Base-by-base conservation (phyloP, 2,329 filamentous ascomycete species). In the Colletotrichum magnum region DNA sequence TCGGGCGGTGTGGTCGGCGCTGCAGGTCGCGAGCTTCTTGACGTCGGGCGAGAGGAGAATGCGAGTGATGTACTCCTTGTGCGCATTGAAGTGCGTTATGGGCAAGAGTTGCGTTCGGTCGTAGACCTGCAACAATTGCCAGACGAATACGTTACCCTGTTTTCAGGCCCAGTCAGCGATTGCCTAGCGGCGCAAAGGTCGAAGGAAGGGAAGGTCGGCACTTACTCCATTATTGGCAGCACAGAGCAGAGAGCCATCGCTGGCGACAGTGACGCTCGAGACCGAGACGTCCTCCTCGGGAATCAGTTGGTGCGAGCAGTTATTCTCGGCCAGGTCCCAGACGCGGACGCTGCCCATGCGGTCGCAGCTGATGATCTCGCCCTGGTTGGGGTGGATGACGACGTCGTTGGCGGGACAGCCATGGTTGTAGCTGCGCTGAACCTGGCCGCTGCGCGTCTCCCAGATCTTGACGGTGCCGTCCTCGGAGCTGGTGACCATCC, bases 361-460 rank as follows among this genome's bases (percentile, higher is more conserved):
- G 79, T 99, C 96, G 79, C 95, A 98, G 79, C 94, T 97, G 77
- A 99, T 97, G 71, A 99, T 92, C 84, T 99, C 96, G 69, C 95
- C 96, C 83, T 99, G 96, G 78, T 99, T 99, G 0, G 96, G 96
- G 79, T 99, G 96, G 65, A 99, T 99, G n/a, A 98, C 96, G 9
- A 99, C 96, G 80, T 99, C 96, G 77, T 98, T 99, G 60, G 95
- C 96, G 0, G 96, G 91, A 41, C 90, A 92, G 61, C 92, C 93
- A 79, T 99, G 96, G 74, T 89, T 92, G 80, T 99, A 99, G 81
- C 95, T 97, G 63, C 96, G 90, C 82, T 99, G 96, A 63, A 98
- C 90, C 67, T 88, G 91, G 53, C 94, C 95, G 13, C 88, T 93
- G 54, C 95, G 87, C 5, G 94, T 97, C 79, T 98, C 95, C 95